Base-by-base conservation (phyloP, 2,329 filamentous ascomycete species). In the Pseudogymnoascus sp. region DNA sequence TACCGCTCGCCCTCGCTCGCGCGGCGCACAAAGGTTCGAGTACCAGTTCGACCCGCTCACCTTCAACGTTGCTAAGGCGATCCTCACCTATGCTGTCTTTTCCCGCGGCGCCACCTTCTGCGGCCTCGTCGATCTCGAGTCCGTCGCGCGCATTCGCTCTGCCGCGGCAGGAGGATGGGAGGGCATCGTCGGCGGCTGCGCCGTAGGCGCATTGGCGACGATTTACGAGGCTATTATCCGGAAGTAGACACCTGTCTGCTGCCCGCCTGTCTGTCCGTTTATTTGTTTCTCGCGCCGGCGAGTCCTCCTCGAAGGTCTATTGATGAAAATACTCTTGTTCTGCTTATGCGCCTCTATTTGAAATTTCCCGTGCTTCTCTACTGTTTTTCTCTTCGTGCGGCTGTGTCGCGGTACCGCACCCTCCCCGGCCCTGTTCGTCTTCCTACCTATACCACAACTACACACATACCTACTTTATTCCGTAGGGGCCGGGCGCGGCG, bases 1-100 rank as follows among this genome's bases (percentile, higher is more conserved):
- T 71, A 90, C 87, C 40, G 23, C 36, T 6, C 18, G 60, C 2
- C 26, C n/a, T 78, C 80, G 60, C 82, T 37, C 31, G 5, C 36
- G 31, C 79, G 70, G 80, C 69, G 64, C 78, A 74, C 70, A 75
- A 74, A 72, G 74, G 54, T 73, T 77, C 40, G 82, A 85, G 67
- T 86, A 87, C 67, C 78, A 81, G 5, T 86, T 93, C 67, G 95
- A 99, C 74, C 93, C 93, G 3, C 78, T 97, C 72, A 89, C 88
- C 21, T 99, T 96, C 78, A 96, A 93, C 78, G 86, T 97, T 64
- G 85, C 85, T 70, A 96, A 96, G 79, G 93, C 89, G 0, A 74
- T 97, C 63, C 76, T 93, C 65, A 86, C 90, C 6, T 96, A 89
- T 75, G 82, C 93, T 36, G 86, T 96, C 16, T 96, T 93, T 73